A percentile compares a stretch with the other conserved stretches of the same genome.
phyloP scores from a whole-genome alignment of 805 yeast species.

The Candida verbasci region DNA sequence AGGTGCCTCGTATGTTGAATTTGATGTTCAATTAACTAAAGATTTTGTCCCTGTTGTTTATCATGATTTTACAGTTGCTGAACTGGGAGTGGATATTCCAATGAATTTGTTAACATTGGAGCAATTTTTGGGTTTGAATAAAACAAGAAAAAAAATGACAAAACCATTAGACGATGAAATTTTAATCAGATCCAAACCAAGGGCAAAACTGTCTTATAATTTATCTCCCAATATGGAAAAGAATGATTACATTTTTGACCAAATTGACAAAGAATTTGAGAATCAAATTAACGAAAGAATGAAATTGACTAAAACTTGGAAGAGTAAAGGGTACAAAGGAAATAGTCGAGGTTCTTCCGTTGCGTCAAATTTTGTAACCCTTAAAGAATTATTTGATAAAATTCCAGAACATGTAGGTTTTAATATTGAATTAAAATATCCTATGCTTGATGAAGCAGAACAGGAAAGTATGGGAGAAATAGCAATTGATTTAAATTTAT shows the following conservation, averaged over 20 bases:
- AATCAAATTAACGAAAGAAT: conserved; percentile 54
- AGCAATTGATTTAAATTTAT: conserved; percentile 76
- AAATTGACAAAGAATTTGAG: conserved; percentile 33
- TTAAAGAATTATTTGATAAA: conserved; percentile 76
- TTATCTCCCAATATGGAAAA: conserved; percentile 20
- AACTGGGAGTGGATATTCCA: conserved; percentile 92
- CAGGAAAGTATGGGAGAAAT: conserved; percentile 82
- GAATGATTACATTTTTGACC: conserved; percentile 18
- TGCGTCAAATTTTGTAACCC: conserved; percentile 87
- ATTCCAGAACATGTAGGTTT: conserved; percentile 84
- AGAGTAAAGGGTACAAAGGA: conserved; percentile 85
- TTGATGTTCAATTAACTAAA: conserved; percentile 92
- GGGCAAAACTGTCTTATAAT: conserved; percentile 36
- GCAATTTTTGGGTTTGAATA: conserved; percentile 67
- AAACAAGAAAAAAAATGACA: conserved; percentile 1
- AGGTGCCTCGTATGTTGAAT: conserved; percentile 95
- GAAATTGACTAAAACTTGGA: conserved; percentile 86
- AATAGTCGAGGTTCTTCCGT: conserved; percentile 83
- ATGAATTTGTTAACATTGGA: conserved; percentile 90
- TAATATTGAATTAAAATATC: conserved; percentile 92
- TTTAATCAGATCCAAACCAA: conserved; percentile 15
- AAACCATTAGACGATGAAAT: conserved; percentile 3
- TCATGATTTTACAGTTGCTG: conserved; percentile 92
- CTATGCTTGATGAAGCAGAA: conserved; percentile 91
- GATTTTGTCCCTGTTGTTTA: conserved; percentile 89